Conservation (phyloP, 78 protist species). For the Ministeria vibrans region DNA sequence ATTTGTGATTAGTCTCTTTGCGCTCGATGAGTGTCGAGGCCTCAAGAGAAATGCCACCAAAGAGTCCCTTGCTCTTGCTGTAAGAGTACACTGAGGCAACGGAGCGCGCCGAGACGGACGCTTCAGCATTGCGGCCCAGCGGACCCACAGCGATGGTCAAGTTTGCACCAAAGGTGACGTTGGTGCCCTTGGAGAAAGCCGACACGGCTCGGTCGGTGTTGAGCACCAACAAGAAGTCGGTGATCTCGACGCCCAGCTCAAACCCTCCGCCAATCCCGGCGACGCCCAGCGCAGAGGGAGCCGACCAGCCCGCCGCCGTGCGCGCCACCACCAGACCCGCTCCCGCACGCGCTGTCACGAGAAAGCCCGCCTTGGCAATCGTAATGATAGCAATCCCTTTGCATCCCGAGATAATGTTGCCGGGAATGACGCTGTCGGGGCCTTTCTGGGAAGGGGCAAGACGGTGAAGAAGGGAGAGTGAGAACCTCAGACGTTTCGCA, state of each 20-base stretch:
- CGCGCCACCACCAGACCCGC: constrained; percentile 1
- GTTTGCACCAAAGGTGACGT: constrained; percentile 37
- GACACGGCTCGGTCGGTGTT: constrained; percentile 9
- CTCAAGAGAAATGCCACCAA: neutral
- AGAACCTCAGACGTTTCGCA: too few relatives aligned
- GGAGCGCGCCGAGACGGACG: neutral
- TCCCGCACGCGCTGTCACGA: constrained; percentile 17
- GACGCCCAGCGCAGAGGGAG: constrained; percentile 10
- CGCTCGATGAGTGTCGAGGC: constrained; percentile 19
- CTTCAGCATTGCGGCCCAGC: constrained; percentile 24
- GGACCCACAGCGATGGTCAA: constrained; percentile 31
- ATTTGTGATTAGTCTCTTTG: constrained; percentile 10
- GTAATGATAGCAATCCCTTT: constrained; percentile 21
- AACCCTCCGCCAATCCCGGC: constrained; percentile 22
- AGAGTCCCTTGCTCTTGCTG: constrained; percentile 1
- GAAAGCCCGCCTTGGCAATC: constrained; percentile 12
- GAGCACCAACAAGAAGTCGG: constrained; percentile 26
- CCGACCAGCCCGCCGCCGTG: constrained; percentile 15
- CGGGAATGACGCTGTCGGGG: neutral
- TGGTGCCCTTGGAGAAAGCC: constrained; percentile 28
- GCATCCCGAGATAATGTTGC: neutral
- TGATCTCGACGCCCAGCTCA: constrained; percentile 21
- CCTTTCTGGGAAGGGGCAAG: too few relatives aligned
- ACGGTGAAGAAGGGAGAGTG: too few relatives aligned
- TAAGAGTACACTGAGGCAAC: constrained; percentile 24